Percentiles rank a stretch among this genome's conserved stretches.
Evolutionary conservation across 2,329 filamentous ascomycete species (phyloP).

Genomic region (Trichoderma koningii): DNA sequence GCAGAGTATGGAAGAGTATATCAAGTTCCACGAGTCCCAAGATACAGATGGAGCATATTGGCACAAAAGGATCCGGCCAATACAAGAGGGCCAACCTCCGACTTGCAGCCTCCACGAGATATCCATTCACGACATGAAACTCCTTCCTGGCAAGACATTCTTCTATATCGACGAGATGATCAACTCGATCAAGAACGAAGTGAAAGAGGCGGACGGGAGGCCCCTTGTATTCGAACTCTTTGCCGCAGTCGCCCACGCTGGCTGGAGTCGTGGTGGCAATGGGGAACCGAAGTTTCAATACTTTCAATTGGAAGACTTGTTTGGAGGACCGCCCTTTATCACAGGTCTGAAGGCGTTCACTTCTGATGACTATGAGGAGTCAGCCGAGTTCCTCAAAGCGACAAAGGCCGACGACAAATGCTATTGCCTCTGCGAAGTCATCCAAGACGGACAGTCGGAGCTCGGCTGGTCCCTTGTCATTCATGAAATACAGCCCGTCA

Average conservation of each 20-base stretch:
- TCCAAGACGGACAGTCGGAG: constrained; percentile 30
- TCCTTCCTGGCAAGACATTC: constrained; percentile 48
- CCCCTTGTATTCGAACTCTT: constrained; percentile 50
- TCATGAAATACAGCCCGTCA: constrained; percentile 34
- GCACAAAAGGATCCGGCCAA: background rate
- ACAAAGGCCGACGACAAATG: constrained; percentile 34
- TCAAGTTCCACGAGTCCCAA: background rate
- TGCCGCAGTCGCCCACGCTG: constrained; percentile 60
- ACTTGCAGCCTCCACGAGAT: background rate
- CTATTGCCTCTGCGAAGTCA: constrained; percentile 39
- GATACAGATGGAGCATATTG: background rate
- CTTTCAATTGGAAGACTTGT: constrained; percentile 66
- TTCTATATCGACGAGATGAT: constrained; percentile 66
- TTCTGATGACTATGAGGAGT: constrained; percentile 33
- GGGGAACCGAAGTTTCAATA: constrained; percentile 51
- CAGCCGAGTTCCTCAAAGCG: constrained; percentile 31
- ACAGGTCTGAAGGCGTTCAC: constrained; percentile 35
- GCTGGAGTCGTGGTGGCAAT: constrained; percentile 55
- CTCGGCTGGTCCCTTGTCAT: constrained; percentile 35
- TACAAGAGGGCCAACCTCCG: background rate
- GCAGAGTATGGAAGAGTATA: background rate
- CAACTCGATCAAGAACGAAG: constrained; percentile 42
- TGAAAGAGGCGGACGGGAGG: background rate
- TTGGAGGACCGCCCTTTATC: constrained; percentile 57
- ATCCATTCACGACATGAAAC: background rate